phyloP scores from a whole-genome alignment of 1,139 yeast genomes.

The Citeromyces hawaiiensis region DNA sequence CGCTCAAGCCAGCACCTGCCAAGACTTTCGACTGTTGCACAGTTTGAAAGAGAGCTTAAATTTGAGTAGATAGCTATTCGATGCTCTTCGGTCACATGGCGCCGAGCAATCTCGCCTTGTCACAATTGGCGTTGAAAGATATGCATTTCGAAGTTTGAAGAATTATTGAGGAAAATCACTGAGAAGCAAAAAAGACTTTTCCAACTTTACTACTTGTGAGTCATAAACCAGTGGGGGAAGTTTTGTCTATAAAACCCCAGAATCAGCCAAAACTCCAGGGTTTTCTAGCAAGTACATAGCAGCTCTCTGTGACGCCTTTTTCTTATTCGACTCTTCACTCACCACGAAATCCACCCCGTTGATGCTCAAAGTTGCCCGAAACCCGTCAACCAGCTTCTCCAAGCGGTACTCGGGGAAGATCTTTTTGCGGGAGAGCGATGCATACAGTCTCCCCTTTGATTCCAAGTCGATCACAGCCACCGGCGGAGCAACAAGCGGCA shows the following conservation, averaged over 20 bases:
- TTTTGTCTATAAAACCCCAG: conserved; percentile 9
- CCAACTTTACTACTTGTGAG: too few relatives aligned
- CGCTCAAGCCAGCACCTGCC: too few relatives aligned
- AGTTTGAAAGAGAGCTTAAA: too few relatives aligned
- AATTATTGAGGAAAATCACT: too few relatives aligned
- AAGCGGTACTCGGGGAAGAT: conserved; percentile 27
- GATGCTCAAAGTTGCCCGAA: conserved; percentile 24
- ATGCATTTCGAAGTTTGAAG: too few relatives aligned
- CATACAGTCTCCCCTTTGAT: conserved; percentile 24
- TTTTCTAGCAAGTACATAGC: conserved; percentile 30
- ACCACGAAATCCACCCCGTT: conserved; percentile 23
- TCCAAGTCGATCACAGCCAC: conserved; percentile 3
- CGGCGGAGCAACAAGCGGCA: background rate
- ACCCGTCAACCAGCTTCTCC: conserved; percentile 18
- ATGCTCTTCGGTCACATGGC: too few relatives aligned
- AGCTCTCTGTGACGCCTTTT: conserved; percentile 30
- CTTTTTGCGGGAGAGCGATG: conserved; percentile 26
- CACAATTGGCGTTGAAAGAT: too few relatives aligned
- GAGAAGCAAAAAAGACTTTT: too few relatives aligned
- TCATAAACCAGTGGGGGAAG: too few relatives aligned
- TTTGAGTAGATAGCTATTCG: too few relatives aligned
- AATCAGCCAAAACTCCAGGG: conserved; percentile 17
- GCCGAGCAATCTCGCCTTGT: too few relatives aligned
- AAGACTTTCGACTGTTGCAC: too few relatives aligned
- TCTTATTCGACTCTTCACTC: conserved; percentile 28